These are phyloP conservation scores for Rubroboletus satanas DNA, from an alignment of 768 basidiomycete species.

Conservation along the genomic window DNA sequence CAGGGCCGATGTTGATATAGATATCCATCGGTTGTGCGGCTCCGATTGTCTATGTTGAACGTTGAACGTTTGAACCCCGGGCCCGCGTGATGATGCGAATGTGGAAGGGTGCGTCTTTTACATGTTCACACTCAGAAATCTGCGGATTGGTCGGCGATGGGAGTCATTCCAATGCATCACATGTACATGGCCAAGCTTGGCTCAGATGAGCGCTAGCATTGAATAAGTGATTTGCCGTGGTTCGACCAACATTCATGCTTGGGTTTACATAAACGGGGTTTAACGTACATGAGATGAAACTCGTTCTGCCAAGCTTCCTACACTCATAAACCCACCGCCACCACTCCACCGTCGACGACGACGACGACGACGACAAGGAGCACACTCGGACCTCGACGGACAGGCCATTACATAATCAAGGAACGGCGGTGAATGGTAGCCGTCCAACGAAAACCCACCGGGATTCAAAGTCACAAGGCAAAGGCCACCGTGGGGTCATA, in stretches of 20 bases:
- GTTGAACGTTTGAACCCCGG: no score
- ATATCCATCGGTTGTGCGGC: not conserved
- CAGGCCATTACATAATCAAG: constrained; percentile 10
- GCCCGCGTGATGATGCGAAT: not conserved
- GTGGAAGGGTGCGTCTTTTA: not conserved
- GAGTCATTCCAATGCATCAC: not conserved
- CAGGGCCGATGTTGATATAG: not conserved
- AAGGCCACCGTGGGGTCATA: not conserved
- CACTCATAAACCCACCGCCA: not conserved
- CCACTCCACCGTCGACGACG: no score
- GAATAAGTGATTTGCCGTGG: no score
- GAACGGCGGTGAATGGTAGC: not conserved
- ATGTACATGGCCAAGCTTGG: not conserved
- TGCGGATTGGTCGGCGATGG: not conserved
- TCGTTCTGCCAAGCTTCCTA: not conserved
- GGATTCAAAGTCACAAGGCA: not conserved
- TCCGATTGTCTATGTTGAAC: not conserved
- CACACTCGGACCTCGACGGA: not conserved
- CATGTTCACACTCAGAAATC: not conserved
- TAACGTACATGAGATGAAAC: not conserved
- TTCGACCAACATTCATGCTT: not conserved
- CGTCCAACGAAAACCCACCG: constrained; percentile 1
- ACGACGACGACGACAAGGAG: not conserved
- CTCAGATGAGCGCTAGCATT: no score
- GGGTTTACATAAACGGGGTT: not conserved